Conservation (phyloP, 108 stramenopile genomes). For the Fragilaria crotonensis region DNA sequence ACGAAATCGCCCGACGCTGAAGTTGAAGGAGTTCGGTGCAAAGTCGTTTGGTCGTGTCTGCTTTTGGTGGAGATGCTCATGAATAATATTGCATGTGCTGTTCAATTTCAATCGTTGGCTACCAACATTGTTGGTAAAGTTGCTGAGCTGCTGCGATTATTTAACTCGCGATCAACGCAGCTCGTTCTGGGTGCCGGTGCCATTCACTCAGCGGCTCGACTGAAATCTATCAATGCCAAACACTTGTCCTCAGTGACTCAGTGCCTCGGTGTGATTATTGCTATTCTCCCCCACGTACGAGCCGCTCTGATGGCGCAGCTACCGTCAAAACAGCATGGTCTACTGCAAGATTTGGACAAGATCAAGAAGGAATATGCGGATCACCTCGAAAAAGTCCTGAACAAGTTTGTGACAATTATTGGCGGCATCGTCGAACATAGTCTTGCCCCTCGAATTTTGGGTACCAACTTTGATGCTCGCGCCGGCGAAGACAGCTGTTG, state of each 20-base stretch:
- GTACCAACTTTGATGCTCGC: constrained; percentile 67
- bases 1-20: constrained; percentile 66
- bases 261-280: constrained; percentile 76
- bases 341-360: constrained; percentile 86
- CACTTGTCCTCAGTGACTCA: constrained; percentile 91
- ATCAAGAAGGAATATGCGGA: constrained; percentile 84
- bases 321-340: constrained; percentile 83
- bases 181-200: constrained; percentile 92
- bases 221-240: constrained; percentile 92
- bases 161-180: constrained; percentile 87
- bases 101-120: constrained; percentile 80
- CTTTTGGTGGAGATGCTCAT: constrained; percentile 87
- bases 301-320: constrained; percentile 91
- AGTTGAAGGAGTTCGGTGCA: constrained; percentile 79
- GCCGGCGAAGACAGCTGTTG: constrained; percentile 42
- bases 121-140: constrained; percentile 83
- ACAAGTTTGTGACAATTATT: constrained; percentile 95
- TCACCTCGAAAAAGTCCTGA: constrained; percentile 87
- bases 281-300: constrained; percentile 85
- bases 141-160: constrained; percentile 80
- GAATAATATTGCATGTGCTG: constrained; percentile 74
- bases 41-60: constrained; percentile 92
- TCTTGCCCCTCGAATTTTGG: constrained; percentile 57
- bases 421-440: constrained; percentile 89
- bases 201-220: constrained; percentile 81